Percentiles rank a stretch among this genome's conserved stretches.
phyloP scores from a whole-genome alignment of 345 rosid species.

The Citrus glauca region DNA sequence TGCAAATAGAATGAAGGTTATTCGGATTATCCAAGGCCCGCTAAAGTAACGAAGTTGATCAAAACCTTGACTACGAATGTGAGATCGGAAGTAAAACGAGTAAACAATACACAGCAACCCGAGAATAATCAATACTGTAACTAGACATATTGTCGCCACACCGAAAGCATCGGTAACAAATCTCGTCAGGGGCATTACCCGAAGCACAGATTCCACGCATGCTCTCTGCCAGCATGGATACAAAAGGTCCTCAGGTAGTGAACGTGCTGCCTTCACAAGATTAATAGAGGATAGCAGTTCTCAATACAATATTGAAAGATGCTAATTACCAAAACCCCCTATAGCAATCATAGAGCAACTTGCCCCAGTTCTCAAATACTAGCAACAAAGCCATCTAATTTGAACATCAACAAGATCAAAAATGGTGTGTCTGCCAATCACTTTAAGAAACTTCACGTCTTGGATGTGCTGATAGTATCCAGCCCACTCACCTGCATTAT shows the following conservation, averaged over 20 bases:
- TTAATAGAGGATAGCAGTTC: conserved; percentile 18
- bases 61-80: conserved; percentile 50
- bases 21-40: conserved; percentile 91
- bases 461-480: conserved; percentile 26
- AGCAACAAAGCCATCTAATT: neutral
- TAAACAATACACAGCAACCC: conserved; percentile 81
- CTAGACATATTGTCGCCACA: conserved; percentile 89
- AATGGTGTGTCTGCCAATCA: conserved; percentile 16
- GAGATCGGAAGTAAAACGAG: conserved; percentile 75
- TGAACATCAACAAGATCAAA: neutral
- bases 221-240: conserved; percentile 99
- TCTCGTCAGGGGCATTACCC: conserved; percentile 99
- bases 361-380: neutral
- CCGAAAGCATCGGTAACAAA: conserved; percentile 95
- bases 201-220: conserved; percentile 93
- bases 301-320: conserved; percentile 9
- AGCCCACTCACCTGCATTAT: conserved; percentile 26
- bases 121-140: conserved; percentile 61
- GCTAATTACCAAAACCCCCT: conserved; percentile 13
- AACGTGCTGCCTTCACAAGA: conserved; percentile 31
- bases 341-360: neutral
- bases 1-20: conserved; percentile 53
- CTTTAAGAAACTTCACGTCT: conserved; percentile 25
- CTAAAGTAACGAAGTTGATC: conserved; percentile 70
- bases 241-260: conserved; percentile 49